Evolutionary conservation across 371 early-diverging fungal species (phyloP).

Genomic region (Vairimorpha apis): DNA sequence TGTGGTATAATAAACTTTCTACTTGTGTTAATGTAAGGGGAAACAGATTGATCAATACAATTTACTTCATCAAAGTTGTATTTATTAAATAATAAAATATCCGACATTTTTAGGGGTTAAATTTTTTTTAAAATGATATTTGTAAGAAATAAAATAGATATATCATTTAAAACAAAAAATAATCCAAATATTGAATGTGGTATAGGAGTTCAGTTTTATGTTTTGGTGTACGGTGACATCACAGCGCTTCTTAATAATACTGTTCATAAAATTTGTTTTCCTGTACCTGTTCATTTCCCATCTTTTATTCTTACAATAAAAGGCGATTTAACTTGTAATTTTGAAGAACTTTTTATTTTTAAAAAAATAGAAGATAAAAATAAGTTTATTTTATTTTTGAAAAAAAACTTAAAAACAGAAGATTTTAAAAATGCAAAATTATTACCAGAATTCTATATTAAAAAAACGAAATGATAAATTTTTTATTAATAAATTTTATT

Average conservation of each 20-base stretch:
- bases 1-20: constrained; percentile 59
- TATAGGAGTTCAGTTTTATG: constrained; percentile 20
- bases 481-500: no score
- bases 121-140: constrained; percentile 39
- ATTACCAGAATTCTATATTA: no score
- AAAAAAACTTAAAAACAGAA: no score
- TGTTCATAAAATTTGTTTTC: constrained; percentile 34
- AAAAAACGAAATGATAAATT: no score
- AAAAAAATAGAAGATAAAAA: constrained; percentile 10
- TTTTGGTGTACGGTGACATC: constrained; percentile 38
- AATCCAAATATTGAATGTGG: constrained; percentile 27
- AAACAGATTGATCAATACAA: constrained; percentile 54
- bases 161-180: constrained; percentile 22
- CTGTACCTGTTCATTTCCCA: constrained; percentile 49
- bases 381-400: constrained; percentile 2
- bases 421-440: no score
- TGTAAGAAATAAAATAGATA: constrained; percentile 17
- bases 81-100: constrained; percentile 56
- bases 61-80: constrained; percentile 59
- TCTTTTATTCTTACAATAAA: constrained; percentile 31
- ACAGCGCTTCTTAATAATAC: constrained; percentile 14
- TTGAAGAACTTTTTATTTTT: constrained; percentile 31
- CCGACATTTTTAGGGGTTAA: constrained; percentile 19
- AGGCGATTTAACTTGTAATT: constrained; percentile 5
- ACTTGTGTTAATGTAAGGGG: constrained; percentile 57